Evolutionary conservation across 768 basidiomycete species (phyloP).

Genomic region (Collybia sordida): DNA sequence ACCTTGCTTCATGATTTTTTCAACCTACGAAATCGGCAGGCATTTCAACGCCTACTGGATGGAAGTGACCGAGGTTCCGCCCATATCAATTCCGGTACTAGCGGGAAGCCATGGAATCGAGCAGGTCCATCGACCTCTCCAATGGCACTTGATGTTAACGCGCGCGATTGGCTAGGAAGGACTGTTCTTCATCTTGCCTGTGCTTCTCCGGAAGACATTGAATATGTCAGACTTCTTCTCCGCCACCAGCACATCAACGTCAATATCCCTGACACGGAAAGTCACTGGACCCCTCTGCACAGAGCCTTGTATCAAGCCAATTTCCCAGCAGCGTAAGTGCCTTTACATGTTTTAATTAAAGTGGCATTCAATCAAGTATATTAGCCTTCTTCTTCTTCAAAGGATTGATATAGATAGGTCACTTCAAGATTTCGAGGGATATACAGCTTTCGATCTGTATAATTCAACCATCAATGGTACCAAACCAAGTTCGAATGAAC

Average conservation of each 20-base stretch:
- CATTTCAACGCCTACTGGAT: constrained; percentile 75
- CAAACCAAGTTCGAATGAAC: constrained; percentile 42
- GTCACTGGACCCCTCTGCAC: constrained; percentile 90
- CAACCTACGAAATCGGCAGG: constrained; percentile 66
- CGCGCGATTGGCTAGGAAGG: constrained; percentile 67
- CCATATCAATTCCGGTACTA: constrained; percentile 35
- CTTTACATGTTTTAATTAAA: no score
- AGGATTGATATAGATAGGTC: constrained; percentile 69
- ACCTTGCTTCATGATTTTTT: constrained; percentile 81
- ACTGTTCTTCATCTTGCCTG: constrained; percentile 85
- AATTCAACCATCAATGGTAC: constrained; percentile 85
- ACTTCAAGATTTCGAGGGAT: constrained; percentile 83
- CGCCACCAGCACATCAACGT: constrained; percentile 74
- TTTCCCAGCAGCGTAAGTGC: constrained; percentile 39
- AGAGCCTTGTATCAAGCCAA: constrained; percentile 83
- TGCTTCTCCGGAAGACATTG: constrained; percentile 61
- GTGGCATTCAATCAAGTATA: not conserved
- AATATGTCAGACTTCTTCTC: constrained; percentile 78
- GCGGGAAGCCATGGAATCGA: constrained; percentile 60
- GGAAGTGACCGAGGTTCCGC: constrained; percentile 35
- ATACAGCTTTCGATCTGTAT: constrained; percentile 91
- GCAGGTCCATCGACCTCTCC: constrained; percentile 37
- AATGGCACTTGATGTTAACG: constrained; percentile 57
- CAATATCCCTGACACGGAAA: constrained; percentile 81
- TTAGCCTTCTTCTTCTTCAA: constrained; percentile 72